Base-by-base conservation (phyloP, 2,329 filamentous ascomycete species). In the Endocalyx cinctus region DNA sequence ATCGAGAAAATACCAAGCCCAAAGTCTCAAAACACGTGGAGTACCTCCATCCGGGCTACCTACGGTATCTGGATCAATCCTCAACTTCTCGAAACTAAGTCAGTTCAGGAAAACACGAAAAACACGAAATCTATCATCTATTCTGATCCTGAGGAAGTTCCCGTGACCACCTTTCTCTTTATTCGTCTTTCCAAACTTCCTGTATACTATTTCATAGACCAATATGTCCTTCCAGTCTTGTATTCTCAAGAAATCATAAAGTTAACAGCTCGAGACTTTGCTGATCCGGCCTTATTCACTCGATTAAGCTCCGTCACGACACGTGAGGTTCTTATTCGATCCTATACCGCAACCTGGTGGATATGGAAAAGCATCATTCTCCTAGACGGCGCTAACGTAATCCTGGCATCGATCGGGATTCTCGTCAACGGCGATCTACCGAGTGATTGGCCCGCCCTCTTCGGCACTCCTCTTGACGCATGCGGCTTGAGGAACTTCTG, bases 401-500 rank as follows among this genome's bases (percentile, higher is more conserved):
- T 23, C 17, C 22, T 43, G 5, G 14, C 27, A 8, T 12, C 20
- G 6, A 4, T 39, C 23, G 12, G 22, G 12, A 37, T 42, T 7
- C 29, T 33, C 19, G 12, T 19, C 3, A 31, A 37, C 20, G 10
- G 38, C 4, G 39, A 42, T 19, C n/a, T 17, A n/a, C 36, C 33
- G 4, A 27, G 8, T 13, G 37, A 39, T 20, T 39, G 37, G 39
- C 39, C 33, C 8, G 17, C 33, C n/a, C 25, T 42, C 6, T 42
- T 39, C 15, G 38, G 35, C 10, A 13, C 12, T 5, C 30, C 23
- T 6, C n/a, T n/a, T 15, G 12, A 16, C 2, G 25, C 29, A 5
- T 38, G 35, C 17, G 41, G 38, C 4, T 17, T 41, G 10, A 32
- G 30, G 2, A 37, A 17, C 11, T 43, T 43, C 16, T 41, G 33